Base-by-base conservation (phyloP, 2,329 filamentous ascomycete species). In the Zymoseptoria crescenta region DNA sequence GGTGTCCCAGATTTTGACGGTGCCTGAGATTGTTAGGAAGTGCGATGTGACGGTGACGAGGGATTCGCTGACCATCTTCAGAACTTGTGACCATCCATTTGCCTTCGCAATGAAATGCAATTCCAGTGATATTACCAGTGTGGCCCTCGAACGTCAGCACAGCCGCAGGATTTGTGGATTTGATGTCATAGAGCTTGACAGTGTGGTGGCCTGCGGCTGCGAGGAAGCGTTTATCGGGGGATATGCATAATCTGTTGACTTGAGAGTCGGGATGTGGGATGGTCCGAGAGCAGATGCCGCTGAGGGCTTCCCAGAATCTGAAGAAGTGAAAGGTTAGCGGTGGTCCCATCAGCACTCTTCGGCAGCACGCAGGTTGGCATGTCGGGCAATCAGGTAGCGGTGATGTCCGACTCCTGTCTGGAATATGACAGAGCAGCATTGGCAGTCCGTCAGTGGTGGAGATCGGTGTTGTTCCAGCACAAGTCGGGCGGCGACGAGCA, bases 51-150 rank as follows among this genome's bases (percentile, higher is more conserved):
- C 35, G 9, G n/a, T 5, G 20, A 49, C 24, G 20, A 13, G 54
- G 27, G n/a, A 21, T 19, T 49, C 28, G 52, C 58, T 4, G 56
- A 68, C 92, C 90, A 72, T 99, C 94, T 75, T 99, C 94, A 52
- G 90, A 96, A 74, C 89, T 95, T 8, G 94, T 99, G 19, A 97
- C 94, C 89, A 99, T 96, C 94, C 94, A 99, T 77, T 99, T 99
- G 9, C 93, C 92, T 75, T 99, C 94, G 74, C 93, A 97, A 74
- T 99, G 94, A 73, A 99, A 99, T 9, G 92, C 92, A 52, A 99
- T 89, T 50, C 94, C 94, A 0, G 94, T 99, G 72, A 99, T 87
- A 70, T 99, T 99, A 66, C 87, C 91, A 10, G 90, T 94, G 76
- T 99, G 94, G 49, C 94, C 94, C 73, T 97, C 93, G 70, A 99